Evolutionary conservation across 306 rosid species (phyloP), one percentile per base, ranked within the genome.

Genomic region (Prunus fruticosa): DNA sequence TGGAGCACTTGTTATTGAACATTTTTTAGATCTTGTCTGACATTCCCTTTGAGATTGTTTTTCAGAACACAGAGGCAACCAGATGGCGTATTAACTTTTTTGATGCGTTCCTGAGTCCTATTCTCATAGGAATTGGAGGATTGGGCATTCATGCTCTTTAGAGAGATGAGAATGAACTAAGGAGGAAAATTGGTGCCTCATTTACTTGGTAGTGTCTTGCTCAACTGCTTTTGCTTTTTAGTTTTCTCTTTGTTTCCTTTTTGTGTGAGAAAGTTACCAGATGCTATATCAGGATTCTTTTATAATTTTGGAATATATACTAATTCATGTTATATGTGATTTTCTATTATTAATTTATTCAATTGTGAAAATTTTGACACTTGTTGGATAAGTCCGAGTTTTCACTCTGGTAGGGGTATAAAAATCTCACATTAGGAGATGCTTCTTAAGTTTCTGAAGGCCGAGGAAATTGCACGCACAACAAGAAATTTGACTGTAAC

Each of bases 381-480:
- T 18, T 38, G 5, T 38, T 65, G 70, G 51, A 20, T 65, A 45
- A 7, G 49, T 8, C 49, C 13, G 53, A 49, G 53, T 11, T 49
- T 49, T 18, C 53, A 49, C 6, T 49, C 15, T 49, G 25, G 20
- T 64, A 16, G 15, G 10, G 27, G 27, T 64, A 28, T 30, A 32
- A 32, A 53, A 32, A 6, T 64, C 20, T 14, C 45, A 41, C 30
- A 20, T 65, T 27, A 16, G 12, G 93, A 90, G 91, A 86, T 94
- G 91, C 96, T 94, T 89, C 93, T 92, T 85, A 94, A 94, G 87
- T 94, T 94, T 84, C 91, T 87, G 70, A 85, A 80, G 79, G 98
- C 87, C 93, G 83, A 66, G 98, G 96, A 83, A 89, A 84, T 82
- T 91, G 95, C 80, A 81, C 81, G 11, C 98, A 94, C 84, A 89